Evolutionary conservation across 306 rosid species (phyloP).

Genomic region (Fragaria ananassa): DNA sequence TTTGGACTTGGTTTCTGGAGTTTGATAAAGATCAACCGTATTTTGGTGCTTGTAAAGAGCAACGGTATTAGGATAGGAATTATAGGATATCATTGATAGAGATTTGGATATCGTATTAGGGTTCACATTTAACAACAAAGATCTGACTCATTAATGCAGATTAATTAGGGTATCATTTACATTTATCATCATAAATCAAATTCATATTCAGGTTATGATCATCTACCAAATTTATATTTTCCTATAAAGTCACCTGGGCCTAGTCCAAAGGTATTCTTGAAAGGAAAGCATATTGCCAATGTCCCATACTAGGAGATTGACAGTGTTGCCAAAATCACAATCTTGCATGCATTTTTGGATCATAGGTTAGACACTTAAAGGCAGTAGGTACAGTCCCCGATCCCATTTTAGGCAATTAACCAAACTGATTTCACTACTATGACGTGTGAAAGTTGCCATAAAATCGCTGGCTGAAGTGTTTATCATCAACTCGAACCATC

Average conservation of each 20-base stretch:
- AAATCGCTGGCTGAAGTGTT: conserved; percentile 15
- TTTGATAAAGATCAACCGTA: too few relatives aligned
- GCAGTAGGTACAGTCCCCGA: background rate
- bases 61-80: too few relatives aligned
- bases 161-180: background rate
- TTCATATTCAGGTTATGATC: background rate
- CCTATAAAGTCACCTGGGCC: background rate
- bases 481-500: conserved; percentile 15
- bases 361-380: background rate
- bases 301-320: background rate
- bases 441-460: conserved; percentile 30
- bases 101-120: too few relatives aligned
- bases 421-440: background rate
- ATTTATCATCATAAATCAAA: background rate
- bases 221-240: background rate
- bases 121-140: too few relatives aligned
- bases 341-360: background rate
- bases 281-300: background rate
- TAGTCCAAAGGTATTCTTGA: background rate
- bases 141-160: too few relatives aligned
- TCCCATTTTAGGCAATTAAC: background rate
- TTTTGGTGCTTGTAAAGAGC: too few relatives aligned
- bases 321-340: background rate
- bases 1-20: too few relatives aligned
- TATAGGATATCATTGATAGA: too few relatives aligned